These are phyloP conservation scores for Penicillium palitans DNA, from an alignment of 2,329 filamentous ascomycete species.

Conservation along the genomic window DNA sequence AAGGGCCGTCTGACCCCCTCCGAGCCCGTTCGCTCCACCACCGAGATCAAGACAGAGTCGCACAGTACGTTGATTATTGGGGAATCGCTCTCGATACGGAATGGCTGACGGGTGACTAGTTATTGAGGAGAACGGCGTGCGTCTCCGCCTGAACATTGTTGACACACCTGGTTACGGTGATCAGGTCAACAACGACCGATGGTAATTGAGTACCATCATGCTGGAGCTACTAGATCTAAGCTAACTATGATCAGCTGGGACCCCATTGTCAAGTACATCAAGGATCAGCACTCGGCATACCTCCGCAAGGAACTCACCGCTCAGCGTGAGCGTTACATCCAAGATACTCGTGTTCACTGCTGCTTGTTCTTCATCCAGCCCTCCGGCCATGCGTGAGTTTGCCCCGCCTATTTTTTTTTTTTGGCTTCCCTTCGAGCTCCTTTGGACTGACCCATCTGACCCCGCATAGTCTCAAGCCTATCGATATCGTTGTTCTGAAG, in stretches of 20 bases:
- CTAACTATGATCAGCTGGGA: conserved; percentile 68
- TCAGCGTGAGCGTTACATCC: conserved; percentile 98
- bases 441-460: conserved; percentile 2
- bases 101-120: conserved; percentile 48
- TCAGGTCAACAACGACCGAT: conserved; percentile 99
- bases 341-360: conserved; percentile 98
- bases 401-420: not conserved
- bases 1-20: conserved; percentile 93
- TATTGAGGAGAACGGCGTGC: conserved; percentile 99
- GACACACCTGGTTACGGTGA: conserved; percentile 98
- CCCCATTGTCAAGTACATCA: conserved; percentile 99
- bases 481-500: conserved; percentile 99
- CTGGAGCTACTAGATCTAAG: conserved; percentile 1
- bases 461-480: conserved; percentile 73
- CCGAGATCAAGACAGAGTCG: conserved; percentile 95
- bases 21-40: conserved; percentile 91
- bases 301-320: conserved; percentile 98
- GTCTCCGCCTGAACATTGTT: conserved; percentile 96
- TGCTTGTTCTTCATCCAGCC: conserved; percentile 99
- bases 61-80: conserved; percentile 60
- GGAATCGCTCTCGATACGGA: not conserved
- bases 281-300: conserved; percentile 99
- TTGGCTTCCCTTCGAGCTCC: not conserved
- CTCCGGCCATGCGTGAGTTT: conserved; percentile 76
- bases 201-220: conserved; percentile 45